A percentile compares a stretch with the other conserved stretches of the same genome.
Conservation (phyloP, 306 rosid species). For the Lathyrus sativus region DNA sequence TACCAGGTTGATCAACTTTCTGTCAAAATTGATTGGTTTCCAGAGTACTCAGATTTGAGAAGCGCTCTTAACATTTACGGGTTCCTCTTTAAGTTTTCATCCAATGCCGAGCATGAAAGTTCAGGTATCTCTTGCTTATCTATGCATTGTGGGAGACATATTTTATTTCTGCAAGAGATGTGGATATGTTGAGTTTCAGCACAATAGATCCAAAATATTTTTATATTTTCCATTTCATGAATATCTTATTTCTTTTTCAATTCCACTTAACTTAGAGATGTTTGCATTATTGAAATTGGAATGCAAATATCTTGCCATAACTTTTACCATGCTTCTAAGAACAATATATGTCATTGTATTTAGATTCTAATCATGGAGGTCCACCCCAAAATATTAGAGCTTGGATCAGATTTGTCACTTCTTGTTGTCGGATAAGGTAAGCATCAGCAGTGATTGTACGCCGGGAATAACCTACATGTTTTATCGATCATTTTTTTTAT, state of each 20-base stretch:
- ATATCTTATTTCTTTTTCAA: conserved; percentile 21
- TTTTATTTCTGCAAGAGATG: conserved; percentile 5
- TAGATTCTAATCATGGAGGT: conserved; percentile 64
- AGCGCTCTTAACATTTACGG: conserved; percentile 80
- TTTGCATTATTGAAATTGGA: conserved; percentile 25
- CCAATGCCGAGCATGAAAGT: conserved; percentile 40
- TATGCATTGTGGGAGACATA: neutral
- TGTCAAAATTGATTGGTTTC: conserved; percentile 71
- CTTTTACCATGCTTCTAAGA: conserved; percentile 33
- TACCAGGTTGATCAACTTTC: conserved; percentile 48
- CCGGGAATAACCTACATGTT: conserved; percentile 9
- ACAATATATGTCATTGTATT: conserved; percentile 22
- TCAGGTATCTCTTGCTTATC: conserved; percentile 46
- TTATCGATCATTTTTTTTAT: conserved; percentile 15
- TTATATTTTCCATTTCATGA: conserved; percentile 15
- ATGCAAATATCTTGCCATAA: conserved; percentile 14
- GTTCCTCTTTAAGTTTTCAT: conserved; percentile 58
- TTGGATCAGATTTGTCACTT: conserved; percentile 68
- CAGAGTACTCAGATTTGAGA: conserved; percentile 64
- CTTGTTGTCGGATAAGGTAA: conserved; percentile 73
- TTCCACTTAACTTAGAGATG: conserved; percentile 9
- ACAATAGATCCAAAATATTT: neutral
- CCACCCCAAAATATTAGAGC: conserved; percentile 79
- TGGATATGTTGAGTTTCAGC: conserved; percentile 20
- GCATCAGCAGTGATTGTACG: conserved; percentile 7